Percentiles rank a stretch among this genome's conserved stretches.
These are phyloP conservation scores for Ogataea hybrid DNA, from an alignment of 1,139 yeast species.

Conservation along the genomic window DNA sequence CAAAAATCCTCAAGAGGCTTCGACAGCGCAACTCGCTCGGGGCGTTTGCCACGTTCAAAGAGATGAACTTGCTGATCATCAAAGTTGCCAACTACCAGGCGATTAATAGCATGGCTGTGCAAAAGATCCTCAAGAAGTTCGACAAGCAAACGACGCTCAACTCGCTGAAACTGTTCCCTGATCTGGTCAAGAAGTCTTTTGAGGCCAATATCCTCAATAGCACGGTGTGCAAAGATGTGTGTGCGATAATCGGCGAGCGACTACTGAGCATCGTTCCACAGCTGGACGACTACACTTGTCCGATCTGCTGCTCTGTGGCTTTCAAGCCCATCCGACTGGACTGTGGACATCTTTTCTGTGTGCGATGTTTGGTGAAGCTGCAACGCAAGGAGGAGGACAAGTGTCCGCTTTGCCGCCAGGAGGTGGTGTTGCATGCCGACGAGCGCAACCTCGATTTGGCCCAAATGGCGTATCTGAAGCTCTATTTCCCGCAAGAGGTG, in stretches of 20 bases:
- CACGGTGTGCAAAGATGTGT: slow-evolving; percentile 54
- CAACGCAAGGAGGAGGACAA: slow-evolving; percentile 55
- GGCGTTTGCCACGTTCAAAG: slow-evolving; percentile 51
- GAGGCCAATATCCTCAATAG: slow-evolving; percentile 38
- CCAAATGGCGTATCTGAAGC: slow-evolving; percentile 50
- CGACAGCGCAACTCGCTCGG: slow-evolving; percentile 46
- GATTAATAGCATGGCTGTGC: slow-evolving; percentile 60
- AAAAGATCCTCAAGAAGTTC: slow-evolving; percentile 69
- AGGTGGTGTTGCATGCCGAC: slow-evolving; percentile 57
- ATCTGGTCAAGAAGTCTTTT: slow-evolving; percentile 33
- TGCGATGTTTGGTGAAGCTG: slow-evolving; percentile 65
- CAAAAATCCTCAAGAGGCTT: slow-evolving; percentile 40
- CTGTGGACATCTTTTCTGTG: slow-evolving; percentile 70
- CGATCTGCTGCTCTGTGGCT: slow-evolving; percentile 67
- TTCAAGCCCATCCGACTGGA: slow-evolving; percentile 64
- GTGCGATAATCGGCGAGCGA: slow-evolving; percentile 53
- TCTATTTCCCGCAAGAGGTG: slow-evolving; percentile 65
- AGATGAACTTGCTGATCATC: slow-evolving; percentile 52
- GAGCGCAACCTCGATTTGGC: slow-evolving; percentile 57
- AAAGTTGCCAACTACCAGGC: slow-evolving; percentile 61
- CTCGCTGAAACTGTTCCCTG: slow-evolving; percentile 47
- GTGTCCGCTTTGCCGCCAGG: slow-evolving; percentile 67
- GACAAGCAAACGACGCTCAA: slow-evolving; percentile 67
- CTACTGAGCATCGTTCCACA: slow-evolving; percentile 63
- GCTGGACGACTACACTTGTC: slow-evolving; percentile 71